Conservation (phyloP, 75 land plant genomes). For the Pinus taeda region DNA sequence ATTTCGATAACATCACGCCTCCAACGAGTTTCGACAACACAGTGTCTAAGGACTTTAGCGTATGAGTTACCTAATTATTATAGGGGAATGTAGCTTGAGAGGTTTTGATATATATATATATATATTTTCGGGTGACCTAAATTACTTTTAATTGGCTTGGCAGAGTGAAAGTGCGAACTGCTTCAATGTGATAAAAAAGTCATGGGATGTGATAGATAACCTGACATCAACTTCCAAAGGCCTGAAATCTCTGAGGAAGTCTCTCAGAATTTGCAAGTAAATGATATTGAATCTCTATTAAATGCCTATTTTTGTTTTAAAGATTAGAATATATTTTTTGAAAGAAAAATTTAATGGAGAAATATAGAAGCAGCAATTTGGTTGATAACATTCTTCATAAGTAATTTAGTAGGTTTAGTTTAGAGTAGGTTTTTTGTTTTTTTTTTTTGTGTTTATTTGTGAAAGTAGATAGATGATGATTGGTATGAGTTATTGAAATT, state of each 20-base stretch:
- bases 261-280: conserved; percentile 60
- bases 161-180: conserved; percentile 32
- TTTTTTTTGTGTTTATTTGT: too few relatives aligned
- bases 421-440: too few relatives aligned
- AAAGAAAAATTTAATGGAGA: too few relatives aligned
- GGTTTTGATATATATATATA: background rate
- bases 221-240: conserved; percentile 29
- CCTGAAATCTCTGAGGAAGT: conserved; percentile 26
- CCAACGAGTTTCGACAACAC: conserved; percentile 44
- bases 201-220: conserved; percentile 46
- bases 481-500: too few relatives aligned
- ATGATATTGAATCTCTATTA: too few relatives aligned
- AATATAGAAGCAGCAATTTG: too few relatives aligned
- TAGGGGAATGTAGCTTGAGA: background rate
- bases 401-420: too few relatives aligned
- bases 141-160: background rate
- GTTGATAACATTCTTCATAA: too few relatives aligned
- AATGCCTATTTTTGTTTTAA: background rate
- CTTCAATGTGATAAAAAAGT: conserved; percentile 45
- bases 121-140: too few relatives aligned
- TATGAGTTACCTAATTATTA: conserved; percentile 1
- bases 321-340: background rate
- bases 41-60: conserved; percentile 65
- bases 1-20: conserved; percentile 55
- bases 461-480: too few relatives aligned